Base-by-base conservation (phyloP, 1,139 yeast species). In the Neolecta irregularis region DNA sequence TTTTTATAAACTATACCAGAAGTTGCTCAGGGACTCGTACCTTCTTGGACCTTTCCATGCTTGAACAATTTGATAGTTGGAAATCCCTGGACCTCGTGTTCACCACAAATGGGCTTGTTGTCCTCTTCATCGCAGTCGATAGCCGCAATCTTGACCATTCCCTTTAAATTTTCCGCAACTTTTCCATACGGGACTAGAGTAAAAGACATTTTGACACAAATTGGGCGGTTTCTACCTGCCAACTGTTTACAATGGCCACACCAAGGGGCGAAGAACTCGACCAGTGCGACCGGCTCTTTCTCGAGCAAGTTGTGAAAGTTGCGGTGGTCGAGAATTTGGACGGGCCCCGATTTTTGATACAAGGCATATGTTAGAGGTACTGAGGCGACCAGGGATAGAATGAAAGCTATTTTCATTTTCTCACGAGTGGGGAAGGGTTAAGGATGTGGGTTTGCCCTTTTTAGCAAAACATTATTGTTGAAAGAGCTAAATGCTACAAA, bases 241-340 rank as follows among this genome's bases (percentile, higher is more conserved):
- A 85, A 67, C 60, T 70, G 79, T 69, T 85, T 85, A 69, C 96
- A 85, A 67, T 85, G 95, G 36, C 96, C 95, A 66, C 98, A 85
- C 98, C 98, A 88, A 60, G 94, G 93, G 38, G 96, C 96, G 54
- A 79, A 85, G 63, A 79, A 85, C 64, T 85, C 81, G 46, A 88
- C 88, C 46, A 88, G 64, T 37, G 85, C 83, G 56, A 85, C 94
- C 66, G 79, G 80, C 40, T 67, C 57, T 35, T n/a, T n/a, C n/a
- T n/a, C n/a, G n/a, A n/a, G n/a, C n/a, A n/a, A n/a, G n/a, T n/a
- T n/a, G n/a, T n/a, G n/a, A n/a, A n/a, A n/a, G n/a, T n/a, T n/a
- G n/a, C n/a, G n/a, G n/a, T n/a, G n/a, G n/a, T n/a, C n/a, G n/a
- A n/a, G n/a, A n/a, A n/a, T n/a, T n/a, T n/a, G n/a, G n/a, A n/a